phyloP scores from a whole-genome alignment of 2,329 filamentous ascomycete genomes.

The Fusarium pseudoanthophilum region DNA sequence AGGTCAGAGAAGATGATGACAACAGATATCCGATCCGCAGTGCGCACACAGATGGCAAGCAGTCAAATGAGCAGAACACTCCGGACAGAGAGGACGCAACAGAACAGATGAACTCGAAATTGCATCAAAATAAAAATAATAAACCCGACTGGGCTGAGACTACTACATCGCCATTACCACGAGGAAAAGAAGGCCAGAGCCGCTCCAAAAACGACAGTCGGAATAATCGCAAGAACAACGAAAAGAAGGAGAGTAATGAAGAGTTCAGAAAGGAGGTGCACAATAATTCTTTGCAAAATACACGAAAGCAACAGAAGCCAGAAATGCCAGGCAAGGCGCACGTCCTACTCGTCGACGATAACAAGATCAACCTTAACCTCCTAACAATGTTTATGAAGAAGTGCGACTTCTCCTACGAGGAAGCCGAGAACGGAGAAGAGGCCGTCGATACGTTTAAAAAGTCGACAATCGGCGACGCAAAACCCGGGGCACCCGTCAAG shows the following conservation, averaged over 20 bases:
- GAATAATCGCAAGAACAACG: too few species aligned
- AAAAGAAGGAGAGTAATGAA: not conserved
- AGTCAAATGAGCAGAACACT: not conserved
- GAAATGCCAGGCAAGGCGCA: constrained; percentile 18
- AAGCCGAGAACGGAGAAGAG: constrained; percentile 59
- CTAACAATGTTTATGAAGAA: constrained; percentile 56
- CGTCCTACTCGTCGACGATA: constrained; percentile 56
- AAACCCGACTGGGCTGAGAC: not conserved
- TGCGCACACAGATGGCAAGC: not conserved
- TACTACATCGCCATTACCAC: not conserved
- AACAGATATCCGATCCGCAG: not conserved
- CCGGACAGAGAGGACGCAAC: not conserved
- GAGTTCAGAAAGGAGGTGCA: not conserved
- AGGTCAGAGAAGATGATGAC: not conserved
- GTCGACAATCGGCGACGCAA: constrained; percentile 24
- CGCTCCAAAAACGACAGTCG: not conserved
- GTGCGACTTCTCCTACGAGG: constrained; percentile 53
- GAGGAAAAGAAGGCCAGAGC: not conserved
- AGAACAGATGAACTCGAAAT: not conserved
- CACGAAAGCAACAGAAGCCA: not conserved
- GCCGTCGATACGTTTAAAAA: constrained; percentile 57
- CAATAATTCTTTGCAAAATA: not conserved
- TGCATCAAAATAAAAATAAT: not conserved
- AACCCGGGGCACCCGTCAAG: not conserved
- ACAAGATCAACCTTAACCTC: constrained; percentile 55